Evolutionary conservation across 768 basidiomycete genomes (phyloP), one percentile per base, ranked within the genome.

Genomic region (Russula sp.): DNA sequence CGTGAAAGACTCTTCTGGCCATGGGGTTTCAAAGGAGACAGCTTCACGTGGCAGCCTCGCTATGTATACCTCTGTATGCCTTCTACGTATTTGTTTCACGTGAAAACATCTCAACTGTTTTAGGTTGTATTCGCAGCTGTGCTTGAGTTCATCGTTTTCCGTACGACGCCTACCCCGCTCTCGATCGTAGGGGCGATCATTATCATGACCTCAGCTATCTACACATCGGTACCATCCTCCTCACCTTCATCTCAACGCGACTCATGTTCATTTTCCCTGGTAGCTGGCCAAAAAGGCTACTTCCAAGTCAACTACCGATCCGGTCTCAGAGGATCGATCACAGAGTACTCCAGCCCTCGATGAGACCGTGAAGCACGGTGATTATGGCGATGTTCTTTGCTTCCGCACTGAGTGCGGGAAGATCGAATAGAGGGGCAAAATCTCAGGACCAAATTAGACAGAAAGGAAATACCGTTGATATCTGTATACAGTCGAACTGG

Each of bases 71-170:
- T 81, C 83, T 71, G 82, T 79, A 57, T 44, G 71, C 56, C 74
- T 73, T 42, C 20, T 52, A 58, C 20, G 13, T 10, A 44, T 22
- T 46, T 30, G 8, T 40, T 20, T 46, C 24, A 51, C 34, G 18
- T 22, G 42, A 36, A 14, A 48, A 50, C 1, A 11, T 22, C 18
- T 50, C 14, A n/a, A 48, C 20, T 20, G 8, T 36, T n/a, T 20
- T 22, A 88, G 81, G 80, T 92, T 42, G 76, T 90, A n/a, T 92
- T 87, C 70, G 84, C 89, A 0, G 76, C 81, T 2, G 71, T 85
- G 18, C 76, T 91, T 13, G 88, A 94, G 72, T 76, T 82, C 5
- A 66, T 87, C 48, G 80, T 89, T 69, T 90, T 92, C 73, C 77
- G 83, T 51, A 79, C 79, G 0, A 72, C 76, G 6, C 89, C 89